Percentiles rank a stretch among this genome's conserved stretches.
These are phyloP conservation scores for Saccharomyces hybrid DNA, from an alignment of 1,139 yeast species.

Conservation along the genomic window DNA sequence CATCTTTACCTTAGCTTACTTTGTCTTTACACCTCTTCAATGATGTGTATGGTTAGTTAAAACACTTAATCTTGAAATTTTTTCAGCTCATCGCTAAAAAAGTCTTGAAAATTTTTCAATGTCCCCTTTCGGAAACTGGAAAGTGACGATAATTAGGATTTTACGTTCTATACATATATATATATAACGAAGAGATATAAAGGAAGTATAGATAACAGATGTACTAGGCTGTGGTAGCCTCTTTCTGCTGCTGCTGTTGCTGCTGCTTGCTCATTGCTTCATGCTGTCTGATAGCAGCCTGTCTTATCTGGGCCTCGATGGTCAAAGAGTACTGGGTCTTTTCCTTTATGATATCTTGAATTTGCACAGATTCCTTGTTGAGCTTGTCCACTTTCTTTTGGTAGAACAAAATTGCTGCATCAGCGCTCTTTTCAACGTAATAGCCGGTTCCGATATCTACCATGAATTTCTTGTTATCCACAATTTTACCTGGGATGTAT, in stretches of 20 bases:
- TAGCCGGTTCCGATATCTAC: constrained; percentile 97
- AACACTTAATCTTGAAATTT: background rate
- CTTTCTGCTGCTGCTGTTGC: background rate
- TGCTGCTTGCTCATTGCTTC: constrained; percentile 12
- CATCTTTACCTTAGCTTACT: constrained; percentile 15
- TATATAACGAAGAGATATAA: background rate
- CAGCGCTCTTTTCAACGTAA: constrained; percentile 69
- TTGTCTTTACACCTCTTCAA: background rate
- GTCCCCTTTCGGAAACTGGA: background rate
- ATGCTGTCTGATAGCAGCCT: constrained; percentile 22
- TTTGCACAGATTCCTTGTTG: constrained; percentile 62
- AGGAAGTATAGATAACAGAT: background rate
- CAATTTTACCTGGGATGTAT: constrained; percentile 76
- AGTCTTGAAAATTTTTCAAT: constrained; percentile 6
- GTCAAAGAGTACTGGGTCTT: constrained; percentile 36
- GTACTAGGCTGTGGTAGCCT: background rate
- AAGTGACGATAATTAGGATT: background rate
- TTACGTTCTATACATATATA: background rate
- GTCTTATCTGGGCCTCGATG: constrained; percentile 29
- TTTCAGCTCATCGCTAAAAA: constrained; percentile 13
- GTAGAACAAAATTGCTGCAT: constrained; percentile 67
- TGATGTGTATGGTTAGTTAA: background rate
- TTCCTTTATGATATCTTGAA: constrained; percentile 65
- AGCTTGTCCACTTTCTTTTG: constrained; percentile 66
- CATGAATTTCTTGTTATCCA: constrained; percentile 58